phyloP scores from a whole-genome alignment of 2,329 filamentous ascomycete genomes.

The Fusarium napiforme region DNA sequence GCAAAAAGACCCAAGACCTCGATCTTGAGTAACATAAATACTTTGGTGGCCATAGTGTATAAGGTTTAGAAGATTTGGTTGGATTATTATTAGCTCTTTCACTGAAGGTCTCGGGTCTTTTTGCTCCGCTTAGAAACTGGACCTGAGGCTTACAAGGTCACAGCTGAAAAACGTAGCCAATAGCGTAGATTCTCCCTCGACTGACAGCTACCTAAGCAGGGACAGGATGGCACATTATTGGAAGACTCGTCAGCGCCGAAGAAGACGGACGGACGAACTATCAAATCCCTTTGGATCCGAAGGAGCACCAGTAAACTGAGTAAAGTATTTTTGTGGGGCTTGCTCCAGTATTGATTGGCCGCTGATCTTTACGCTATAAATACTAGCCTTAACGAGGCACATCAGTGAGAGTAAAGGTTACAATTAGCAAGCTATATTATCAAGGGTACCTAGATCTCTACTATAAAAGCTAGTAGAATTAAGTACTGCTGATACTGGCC shows the following conservation, averaged over 20 bases:
- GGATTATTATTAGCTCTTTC: background rate
- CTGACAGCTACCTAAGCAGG: conserved; percentile 17
- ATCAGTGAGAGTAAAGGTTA: no score
- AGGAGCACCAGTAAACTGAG: no score
- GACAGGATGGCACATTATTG: conserved; percentile 22
- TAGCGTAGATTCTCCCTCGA: conserved; percentile 30
- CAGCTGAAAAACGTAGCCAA: conserved; percentile 34
- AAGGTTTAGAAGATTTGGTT: background rate
- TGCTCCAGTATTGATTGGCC: no score
- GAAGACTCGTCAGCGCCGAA: conserved; percentile 9
- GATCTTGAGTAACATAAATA: background rate
- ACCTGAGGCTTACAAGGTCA: conserved; percentile 26
- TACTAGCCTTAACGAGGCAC: no score
- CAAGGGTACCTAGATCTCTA: no score
- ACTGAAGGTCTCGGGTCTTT: background rate
- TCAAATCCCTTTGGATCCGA: background rate
- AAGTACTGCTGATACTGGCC: no score
- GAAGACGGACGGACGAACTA: background rate
- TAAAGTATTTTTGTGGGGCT: no score
- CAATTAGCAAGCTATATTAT: no score
- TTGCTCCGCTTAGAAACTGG: background rate
- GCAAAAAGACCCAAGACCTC: background rate
- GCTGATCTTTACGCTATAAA: no score
- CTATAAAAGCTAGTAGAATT: no score
- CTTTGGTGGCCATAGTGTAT: no score